Evolutionary conservation across 768 basidiomycete genomes (phyloP), one percentile per base, ranked within the genome.

Genomic region (Termitomyces sp.): DNA sequence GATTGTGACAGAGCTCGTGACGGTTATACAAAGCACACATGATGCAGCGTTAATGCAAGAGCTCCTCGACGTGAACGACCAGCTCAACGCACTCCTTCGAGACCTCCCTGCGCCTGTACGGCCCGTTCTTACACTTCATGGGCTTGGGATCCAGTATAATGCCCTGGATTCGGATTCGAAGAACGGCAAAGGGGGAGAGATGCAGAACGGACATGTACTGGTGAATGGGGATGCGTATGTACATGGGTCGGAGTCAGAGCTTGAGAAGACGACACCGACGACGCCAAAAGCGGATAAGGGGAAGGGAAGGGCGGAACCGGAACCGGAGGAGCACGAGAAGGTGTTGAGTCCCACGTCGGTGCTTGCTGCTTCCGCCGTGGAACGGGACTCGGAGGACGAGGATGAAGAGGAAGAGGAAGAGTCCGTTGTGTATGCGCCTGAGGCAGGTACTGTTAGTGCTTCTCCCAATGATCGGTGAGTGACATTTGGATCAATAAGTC

Each of bases 231-330:
- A 53, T 46, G 53, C 51, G 11, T 30, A 51, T 46, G 53, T 53
- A 9, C 38, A 51, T 12, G 57, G 26, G 11, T 30, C 12, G 40
- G 43, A 41, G 41, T 54, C 60, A 35, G 65, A 63, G 2, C 63
- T 59, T 9, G 65, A 66, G 2, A 75, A 70, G 12, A 51, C 55
- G 21, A 70, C 68, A 21, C 80, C 76, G 14, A 72, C 77, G 41
- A 88, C 86, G 19, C 87, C 88, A 0, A 77, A 77, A 46, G 65
- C 86, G 15, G 88, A 92, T 68, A 93, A 92, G 66, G 90, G 90
- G 53, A 92, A 92, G 69, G 83, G 77, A 21, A 79, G 79, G 49
- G 88, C 88, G 26, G 76, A 83, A 62, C 81, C 86, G 0, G 81
- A 85, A 63, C 80, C 87, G 1, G 80, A 86, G 69, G 76, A 82